Base-by-base conservation (phyloP, 345 rosid species). In the Anastatica hierochuntica region DNA sequence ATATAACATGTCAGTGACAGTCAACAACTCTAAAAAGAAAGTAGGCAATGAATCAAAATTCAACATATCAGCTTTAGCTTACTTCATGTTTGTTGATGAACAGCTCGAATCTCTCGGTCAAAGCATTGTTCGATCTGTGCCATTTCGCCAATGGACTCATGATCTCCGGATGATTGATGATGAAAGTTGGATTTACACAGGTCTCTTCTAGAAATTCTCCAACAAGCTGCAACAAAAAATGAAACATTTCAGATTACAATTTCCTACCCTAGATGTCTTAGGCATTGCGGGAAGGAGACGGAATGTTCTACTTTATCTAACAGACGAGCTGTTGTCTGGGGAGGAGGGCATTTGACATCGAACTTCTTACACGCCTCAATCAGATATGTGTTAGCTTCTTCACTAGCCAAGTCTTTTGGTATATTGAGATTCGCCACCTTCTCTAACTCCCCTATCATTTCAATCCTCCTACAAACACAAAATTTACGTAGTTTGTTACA, bases 31-130 rank as follows among this genome's bases (percentile, higher is more conserved):
- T n/a, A n/a, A n/a, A 20, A 5, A 14, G 24, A 62, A 40, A 44
- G 15, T 4, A 53, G 8, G 30, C 13, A n/a, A 15, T 43, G 37
- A 30, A 23, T 18, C 53, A 58, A 47, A 26, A 21, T 19, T 35
- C 49, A 14, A 19, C 37, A 19, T 27, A 21, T 5, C 14, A 37
- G 43, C 7, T 39, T 46, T 36, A 21, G 14, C 72, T 11, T 72
- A 88, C 99, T 63, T 94, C 97, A 47, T 74, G 99, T 77, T 85
- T 72, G 82, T 92, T 94, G 51, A 83, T 56, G 58, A 94, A 94
- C 53, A 94, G 74, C 68, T 94, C 99, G 30, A 88, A 94, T 34
- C 99, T 88, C 58, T 94, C 99, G 10, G 99, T 94, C 57, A 88
- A 71, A 69, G 68, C 82, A 34, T 65, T 78, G 48, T 64, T 73